These are phyloP conservation scores for Sporisorium graminicola DNA, from an alignment of 1,284 basidiomycete genomes.

Conservation along the genomic window DNA sequence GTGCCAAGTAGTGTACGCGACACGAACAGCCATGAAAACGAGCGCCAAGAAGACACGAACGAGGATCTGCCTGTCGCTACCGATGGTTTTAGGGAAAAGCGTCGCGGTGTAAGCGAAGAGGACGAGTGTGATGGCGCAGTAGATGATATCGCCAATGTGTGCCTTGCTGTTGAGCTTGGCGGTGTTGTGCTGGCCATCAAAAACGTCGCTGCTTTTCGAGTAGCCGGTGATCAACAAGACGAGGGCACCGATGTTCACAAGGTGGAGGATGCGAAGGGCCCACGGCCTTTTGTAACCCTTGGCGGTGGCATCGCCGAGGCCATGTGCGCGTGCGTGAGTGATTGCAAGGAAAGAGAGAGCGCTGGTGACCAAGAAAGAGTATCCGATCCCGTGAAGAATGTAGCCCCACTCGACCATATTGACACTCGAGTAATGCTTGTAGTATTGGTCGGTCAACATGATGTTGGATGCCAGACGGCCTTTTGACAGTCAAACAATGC, in stretches of 20 bases:
- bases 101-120: not conserved
- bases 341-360: slow-evolving; percentile 16
- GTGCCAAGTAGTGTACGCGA: slow-evolving; percentile 11
- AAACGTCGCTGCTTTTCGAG: slow-evolving; percentile 8
- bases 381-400: slow-evolving; percentile 23
- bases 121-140: slow-evolving; percentile 11
- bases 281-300: slow-evolving; percentile 16
- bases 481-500: no score
- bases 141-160: slow-evolving; percentile 19
- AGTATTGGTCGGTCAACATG: slow-evolving; percentile 15
- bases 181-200: not conserved
- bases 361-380: slow-evolving; percentile 22
- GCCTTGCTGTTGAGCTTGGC: slow-evolving; percentile 17
- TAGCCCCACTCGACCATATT: slow-evolving; percentile 12
- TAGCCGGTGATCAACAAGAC: slow-evolving; percentile 30
- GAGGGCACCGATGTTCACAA: slow-evolving; percentile 17
- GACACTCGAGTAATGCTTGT: slow-evolving; percentile 15
- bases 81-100: not conserved
- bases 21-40: slow-evolving; percentile 18
- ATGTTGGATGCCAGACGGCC: slow-evolving; percentile 19
- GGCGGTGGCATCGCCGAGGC: slow-evolving; percentile 9
- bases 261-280: slow-evolving; percentile 10
- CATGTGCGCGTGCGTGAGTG: not conserved
- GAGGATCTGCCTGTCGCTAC: slow-evolving; percentile 9
- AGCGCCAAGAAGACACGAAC: slow-evolving; percentile 11